phyloP scores from a whole-genome alignment of 352 stramenopile genomes.

The Phytophthora litchii region DNA sequence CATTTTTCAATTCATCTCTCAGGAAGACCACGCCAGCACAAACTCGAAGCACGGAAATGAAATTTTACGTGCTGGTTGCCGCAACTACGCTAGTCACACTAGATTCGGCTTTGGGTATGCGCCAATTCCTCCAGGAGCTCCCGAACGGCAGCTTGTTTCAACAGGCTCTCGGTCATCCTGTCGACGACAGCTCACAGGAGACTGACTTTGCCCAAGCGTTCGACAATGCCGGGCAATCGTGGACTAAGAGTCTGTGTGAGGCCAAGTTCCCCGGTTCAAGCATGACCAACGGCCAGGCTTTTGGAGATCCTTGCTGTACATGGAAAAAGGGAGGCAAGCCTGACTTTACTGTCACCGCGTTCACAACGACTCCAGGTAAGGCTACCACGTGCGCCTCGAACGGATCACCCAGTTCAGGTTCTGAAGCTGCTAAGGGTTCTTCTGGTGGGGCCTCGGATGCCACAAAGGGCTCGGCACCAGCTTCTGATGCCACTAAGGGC shows the following conservation, averaged over 20 bases:
- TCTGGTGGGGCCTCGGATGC: not conserved
- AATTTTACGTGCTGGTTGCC: conserved; percentile 3
- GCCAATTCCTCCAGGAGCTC: conserved; percentile 32
- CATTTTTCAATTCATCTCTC: not conserved
- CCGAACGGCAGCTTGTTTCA: conserved; percentile 43
- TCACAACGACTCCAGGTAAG: conserved; percentile 24
- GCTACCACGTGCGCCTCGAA: conserved; percentile 25
- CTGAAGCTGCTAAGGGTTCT: conserved; percentile 2
- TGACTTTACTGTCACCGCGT: conserved; percentile 37
- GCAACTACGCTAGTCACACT: conserved; percentile 4
- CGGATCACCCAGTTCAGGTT: not conserved
- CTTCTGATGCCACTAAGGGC: conserved; percentile 8
- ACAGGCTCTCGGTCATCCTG: conserved; percentile 43
- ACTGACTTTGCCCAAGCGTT: conserved; percentile 40
- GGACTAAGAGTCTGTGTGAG: conserved; percentile 18
- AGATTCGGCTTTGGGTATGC: conserved; percentile 8
- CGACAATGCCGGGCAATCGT: conserved; percentile 22
- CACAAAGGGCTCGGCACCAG: not conserved
- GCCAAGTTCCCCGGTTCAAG: conserved; percentile 16
- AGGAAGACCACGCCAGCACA: not conserved
- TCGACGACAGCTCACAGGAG: conserved; percentile 29
- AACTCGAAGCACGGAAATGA: conserved; percentile 7
- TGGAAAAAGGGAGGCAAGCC: conserved; percentile 40
- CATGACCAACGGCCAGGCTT: conserved; percentile 42
- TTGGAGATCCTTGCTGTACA: conserved; percentile 55